These are phyloP conservation scores for Ophiosphaerella korrae DNA, from an alignment of 2,329 filamentous ascomycete genomes.

Conservation along the genomic window DNA sequence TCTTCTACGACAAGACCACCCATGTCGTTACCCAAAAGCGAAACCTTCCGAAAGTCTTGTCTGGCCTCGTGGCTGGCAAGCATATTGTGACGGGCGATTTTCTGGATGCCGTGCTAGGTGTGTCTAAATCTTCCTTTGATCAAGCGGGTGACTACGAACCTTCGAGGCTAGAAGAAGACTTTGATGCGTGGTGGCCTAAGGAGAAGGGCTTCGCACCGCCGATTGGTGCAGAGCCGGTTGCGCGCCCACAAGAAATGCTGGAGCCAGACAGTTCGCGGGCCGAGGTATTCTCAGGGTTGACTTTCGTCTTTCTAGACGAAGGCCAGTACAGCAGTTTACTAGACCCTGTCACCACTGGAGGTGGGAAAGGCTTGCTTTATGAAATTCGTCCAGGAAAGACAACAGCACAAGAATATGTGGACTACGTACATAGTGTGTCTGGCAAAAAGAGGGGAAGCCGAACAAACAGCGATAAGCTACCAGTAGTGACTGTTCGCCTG, in stretches of 20 bases:
- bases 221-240: conserved; percentile 74
- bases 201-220: conserved; percentile 73
- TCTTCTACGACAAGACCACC: conserved; percentile 72
- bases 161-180: conserved; percentile 76
- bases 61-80: conserved; percentile 81
- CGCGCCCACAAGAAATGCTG: conserved; percentile 71
- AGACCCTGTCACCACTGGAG: conserved; percentile 75
- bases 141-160: conserved; percentile 55
- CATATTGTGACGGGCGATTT: conserved; percentile 77
- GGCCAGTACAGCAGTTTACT: conserved; percentile 77
- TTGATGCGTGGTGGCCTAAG: conserved; percentile 78
- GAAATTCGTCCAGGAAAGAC: conserved; percentile 67
- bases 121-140: conserved; percentile 52
- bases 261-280: conserved; percentile 68
- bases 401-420: conserved; percentile 74
- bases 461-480: conserved; percentile 67
- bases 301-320: conserved; percentile 82
- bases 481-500: conserved; percentile 79
- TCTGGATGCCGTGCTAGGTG: conserved; percentile 71
- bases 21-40: conserved; percentile 89
- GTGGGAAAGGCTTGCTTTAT: conserved; percentile 78
- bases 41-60: conserved; percentile 85
- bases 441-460: conserved; percentile 74
- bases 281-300: conserved; percentile 83
- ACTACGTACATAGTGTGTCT: conserved; percentile 74